Evolutionary conservation across 768 basidiomycete species (phyloP).

Genomic region (Psilocybe sp.): DNA sequence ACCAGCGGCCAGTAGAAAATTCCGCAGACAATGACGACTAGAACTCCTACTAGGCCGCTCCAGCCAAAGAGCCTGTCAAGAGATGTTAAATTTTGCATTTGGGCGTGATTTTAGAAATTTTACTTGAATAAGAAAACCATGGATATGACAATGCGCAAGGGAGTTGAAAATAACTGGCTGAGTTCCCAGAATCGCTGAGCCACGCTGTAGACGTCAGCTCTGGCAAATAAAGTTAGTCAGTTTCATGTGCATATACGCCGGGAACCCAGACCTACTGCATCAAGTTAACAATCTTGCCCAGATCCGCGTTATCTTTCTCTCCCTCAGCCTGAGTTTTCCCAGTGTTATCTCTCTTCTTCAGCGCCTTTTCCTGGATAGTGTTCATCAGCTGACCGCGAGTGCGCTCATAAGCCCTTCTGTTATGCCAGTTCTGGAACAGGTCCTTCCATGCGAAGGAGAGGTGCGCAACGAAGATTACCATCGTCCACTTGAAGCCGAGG

Average conservation of each 20-base stretch:
- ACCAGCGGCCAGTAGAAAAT: conserved; percentile 67
- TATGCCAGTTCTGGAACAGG: conserved; percentile 63
- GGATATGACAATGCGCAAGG: conserved; percentile 64
- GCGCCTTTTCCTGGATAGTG: conserved; percentile 64
- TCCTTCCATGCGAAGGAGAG: conserved; percentile 69
- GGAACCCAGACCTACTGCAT: conserved; percentile 58
- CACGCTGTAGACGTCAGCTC: conserved; percentile 70
- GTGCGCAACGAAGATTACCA: conserved; percentile 58
- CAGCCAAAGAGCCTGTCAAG: conserved; percentile 65
- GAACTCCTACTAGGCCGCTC: conserved; percentile 71
- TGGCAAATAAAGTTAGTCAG: conserved; percentile 19
- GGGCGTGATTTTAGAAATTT: conserved; percentile 14
- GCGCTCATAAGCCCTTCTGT: conserved; percentile 66
- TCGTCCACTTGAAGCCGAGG: conserved; percentile 56
- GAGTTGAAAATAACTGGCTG: conserved; percentile 59
- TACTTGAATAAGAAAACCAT: conserved; percentile 72
- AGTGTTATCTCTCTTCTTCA: conserved; percentile 57
- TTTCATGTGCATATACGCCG: background rate
- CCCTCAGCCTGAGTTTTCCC: conserved; percentile 39
- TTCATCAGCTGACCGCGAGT: conserved; percentile 73
- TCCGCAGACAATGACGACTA: conserved; percentile 59
- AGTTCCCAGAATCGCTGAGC: conserved; percentile 75
- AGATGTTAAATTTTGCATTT: background rate
- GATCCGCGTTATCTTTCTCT: conserved; percentile 45
- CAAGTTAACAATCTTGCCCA: conserved; percentile 72